Evolutionary conservation across 805 yeast genomes (phyloP).

Genomic region (Hanseniaspora osmophila): DNA sequence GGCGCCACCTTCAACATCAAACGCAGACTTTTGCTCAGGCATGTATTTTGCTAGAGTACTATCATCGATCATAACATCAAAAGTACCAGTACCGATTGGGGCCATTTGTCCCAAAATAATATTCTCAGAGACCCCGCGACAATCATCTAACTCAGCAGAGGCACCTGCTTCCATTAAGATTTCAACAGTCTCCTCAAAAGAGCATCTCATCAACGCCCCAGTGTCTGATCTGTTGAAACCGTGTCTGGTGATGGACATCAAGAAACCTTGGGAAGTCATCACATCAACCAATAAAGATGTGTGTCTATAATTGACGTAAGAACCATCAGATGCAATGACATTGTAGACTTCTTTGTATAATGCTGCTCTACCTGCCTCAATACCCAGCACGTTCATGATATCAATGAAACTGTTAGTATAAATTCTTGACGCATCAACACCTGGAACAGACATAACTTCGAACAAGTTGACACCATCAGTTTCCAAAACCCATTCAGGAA

Average conservation of each 20-base stretch:
- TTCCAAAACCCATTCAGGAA: slow-evolving; percentile 95
- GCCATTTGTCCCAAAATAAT: slow-evolving; percentile 97
- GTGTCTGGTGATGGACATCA: slow-evolving; percentile 98
- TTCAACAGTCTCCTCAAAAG: slow-evolving; percentile 98
- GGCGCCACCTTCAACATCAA: slow-evolving; percentile 53
- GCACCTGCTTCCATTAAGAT: slow-evolving; percentile 96
- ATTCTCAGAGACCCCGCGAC: slow-evolving; percentile 96
- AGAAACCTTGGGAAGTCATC: slow-evolving; percentile 95
- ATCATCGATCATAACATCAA: slow-evolving; percentile 90
- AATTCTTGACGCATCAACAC: slow-evolving; percentile 81
- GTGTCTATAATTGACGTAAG: slow-evolving; percentile 95
- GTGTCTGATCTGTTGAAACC: slow-evolving; percentile 98
- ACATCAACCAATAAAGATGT: slow-evolving; percentile 95
- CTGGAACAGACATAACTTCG: slow-evolving; percentile 88
- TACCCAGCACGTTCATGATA: slow-evolving; percentile 86
- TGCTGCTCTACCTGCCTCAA: slow-evolving; percentile 95
- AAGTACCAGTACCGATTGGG: slow-evolving; percentile 96
- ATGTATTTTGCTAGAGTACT: slow-evolving; percentile 48
- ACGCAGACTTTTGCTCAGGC: slow-evolving; percentile 29
- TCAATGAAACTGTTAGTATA: slow-evolving; percentile 96
- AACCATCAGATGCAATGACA: slow-evolving; percentile 98
- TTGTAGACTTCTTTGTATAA: slow-evolving; percentile 87
- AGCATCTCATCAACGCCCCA: slow-evolving; percentile 98
- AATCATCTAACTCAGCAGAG: slow-evolving; percentile 91
- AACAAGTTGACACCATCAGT: slow-evolving; percentile 96